Percentiles rank a stretch among this genome's conserved stretches.
These are phyloP conservation scores for Lyophyllum semitale DNA, from an alignment of 768 basidiomycete species.

Conservation along the genomic window DNA sequence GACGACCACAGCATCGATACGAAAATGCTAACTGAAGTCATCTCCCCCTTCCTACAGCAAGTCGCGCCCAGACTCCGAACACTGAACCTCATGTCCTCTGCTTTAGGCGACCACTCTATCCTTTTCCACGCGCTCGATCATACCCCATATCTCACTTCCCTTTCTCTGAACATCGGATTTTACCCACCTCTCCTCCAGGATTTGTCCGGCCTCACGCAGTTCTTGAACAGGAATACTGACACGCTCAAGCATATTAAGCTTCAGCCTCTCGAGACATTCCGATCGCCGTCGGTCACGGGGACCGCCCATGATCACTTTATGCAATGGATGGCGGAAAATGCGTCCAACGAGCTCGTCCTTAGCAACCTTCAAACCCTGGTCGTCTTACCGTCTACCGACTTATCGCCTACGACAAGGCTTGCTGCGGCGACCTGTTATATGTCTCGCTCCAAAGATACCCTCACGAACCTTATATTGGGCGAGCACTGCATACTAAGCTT, in stretches of 20 bases:
- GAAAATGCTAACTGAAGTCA: not conserved
- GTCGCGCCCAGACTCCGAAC: conserved; percentile 1
- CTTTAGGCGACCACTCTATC: conserved; percentile 12
- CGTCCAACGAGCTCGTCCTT: not conserved
- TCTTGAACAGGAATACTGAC: conserved; percentile 5
- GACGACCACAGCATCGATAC: conserved; percentile 7
- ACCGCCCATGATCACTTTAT: conserved; percentile 8
- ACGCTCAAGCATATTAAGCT: conserved; percentile 14
- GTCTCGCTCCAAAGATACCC: conserved; percentile 13
- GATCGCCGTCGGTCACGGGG: conserved; percentile 9
- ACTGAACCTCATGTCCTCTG: conserved; percentile 11
- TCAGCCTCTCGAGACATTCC: conserved; percentile 13
- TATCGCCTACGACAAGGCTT: conserved; percentile 2
- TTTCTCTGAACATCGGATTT: conserved; percentile 13
- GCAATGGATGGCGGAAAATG: conserved; percentile 11
- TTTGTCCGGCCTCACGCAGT: conserved; percentile 5
- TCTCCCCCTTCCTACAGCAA: conserved; percentile 6
- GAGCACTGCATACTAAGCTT: conserved; percentile 12
- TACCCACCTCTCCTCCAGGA: conserved; percentile 14
- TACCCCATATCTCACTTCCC: conserved; percentile 5
- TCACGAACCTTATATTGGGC: conserved; percentile 10
- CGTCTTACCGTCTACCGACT: conserved; percentile 10
- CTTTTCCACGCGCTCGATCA: conserved; percentile 10
- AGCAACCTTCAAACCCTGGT: conserved; percentile 11
- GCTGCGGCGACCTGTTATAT: conserved; percentile 5